Conservation (phyloP, 192 early-diverging fungal species). For the Fimicolochytrium jonesii region DNA sequence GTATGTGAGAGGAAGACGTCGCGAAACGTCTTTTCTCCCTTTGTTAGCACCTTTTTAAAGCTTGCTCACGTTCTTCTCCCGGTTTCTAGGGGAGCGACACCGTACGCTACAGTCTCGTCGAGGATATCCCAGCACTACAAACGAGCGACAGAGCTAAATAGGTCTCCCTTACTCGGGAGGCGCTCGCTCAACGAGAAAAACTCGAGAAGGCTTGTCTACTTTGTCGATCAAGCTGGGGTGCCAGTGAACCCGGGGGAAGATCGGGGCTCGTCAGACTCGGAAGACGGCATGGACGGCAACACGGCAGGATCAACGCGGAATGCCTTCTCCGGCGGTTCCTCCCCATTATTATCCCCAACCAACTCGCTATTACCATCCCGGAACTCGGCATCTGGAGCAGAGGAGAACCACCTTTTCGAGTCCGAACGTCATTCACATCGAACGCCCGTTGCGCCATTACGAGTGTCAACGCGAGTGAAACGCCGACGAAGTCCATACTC, state of each 20-base stretch:
- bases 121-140: conserved; percentile 88
- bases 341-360: too few species aligned
- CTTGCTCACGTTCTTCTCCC: not conserved
- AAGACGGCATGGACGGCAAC: too few species aligned
- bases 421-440: too few species aligned
- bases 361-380: too few species aligned
- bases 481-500: conserved; percentile 8
- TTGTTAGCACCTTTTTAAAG: not conserved
- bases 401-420: too few species aligned
- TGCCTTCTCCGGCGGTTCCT: too few species aligned
- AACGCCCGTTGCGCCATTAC: too few species aligned
- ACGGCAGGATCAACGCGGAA: too few species aligned
- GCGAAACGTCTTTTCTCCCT: too few species aligned
- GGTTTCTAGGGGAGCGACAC: conserved; percentile 65
- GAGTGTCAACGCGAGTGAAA: conserved; percentile 2
- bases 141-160: conserved; percentile 54
- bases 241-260: conserved; percentile 7
- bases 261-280: conserved; percentile 2
- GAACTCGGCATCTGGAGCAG: too few species aligned
- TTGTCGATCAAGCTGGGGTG: conserved; percentile 4
- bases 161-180: conserved; percentile 9
- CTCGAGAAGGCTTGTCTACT: conserved; percentile 3
- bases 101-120: conserved; percentile 84
- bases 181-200: conserved; percentile 1
- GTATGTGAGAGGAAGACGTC: too few species aligned